Percentiles rank a stretch among this genome's conserved stretches.
Evolutionary conservation across 306 rosid genomes (phyloP).

Genomic region (Prunus mira): DNA sequence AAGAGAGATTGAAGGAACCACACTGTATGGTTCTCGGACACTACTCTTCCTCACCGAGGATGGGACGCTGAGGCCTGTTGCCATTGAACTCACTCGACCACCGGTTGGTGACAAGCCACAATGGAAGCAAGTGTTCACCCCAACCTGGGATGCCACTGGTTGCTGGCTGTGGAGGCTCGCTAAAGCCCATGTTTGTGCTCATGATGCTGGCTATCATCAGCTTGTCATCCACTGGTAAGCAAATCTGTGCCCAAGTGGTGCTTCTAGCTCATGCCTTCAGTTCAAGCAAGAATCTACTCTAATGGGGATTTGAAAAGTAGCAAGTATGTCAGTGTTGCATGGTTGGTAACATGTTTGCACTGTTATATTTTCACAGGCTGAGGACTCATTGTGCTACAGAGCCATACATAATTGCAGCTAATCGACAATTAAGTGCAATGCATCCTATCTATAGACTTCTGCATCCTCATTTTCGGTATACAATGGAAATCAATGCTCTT

Average conservation of each 20-base stretch:
- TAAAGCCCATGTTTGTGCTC: constrained; percentile 37
- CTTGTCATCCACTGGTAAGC: constrained; percentile 36
- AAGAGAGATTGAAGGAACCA: constrained; percentile 31
- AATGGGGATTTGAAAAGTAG: no score
- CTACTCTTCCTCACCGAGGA: constrained; percentile 35
- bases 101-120: constrained; percentile 19
- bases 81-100: constrained; percentile 44
- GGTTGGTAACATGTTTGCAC: neutral
- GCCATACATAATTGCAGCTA: constrained; percentile 37
- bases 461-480: constrained; percentile 45
- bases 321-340: neutral
- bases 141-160: constrained; percentile 30
- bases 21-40: constrained; percentile 38
- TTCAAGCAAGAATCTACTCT: no score
- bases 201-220: constrained; percentile 37
- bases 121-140: constrained; percentile 34
- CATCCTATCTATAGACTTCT: constrained; percentile 39
- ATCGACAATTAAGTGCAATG: constrained; percentile 38
- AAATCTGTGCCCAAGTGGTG: neutral
- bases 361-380: constrained; percentile 16
- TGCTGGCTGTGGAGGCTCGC: constrained; percentile 39
- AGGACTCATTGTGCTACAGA: constrained; percentile 34
- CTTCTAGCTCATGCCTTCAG: no score
- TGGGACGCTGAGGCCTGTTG: constrained; percentile 29
- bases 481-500: constrained; percentile 41